Percentiles rank a stretch among this genome's conserved stretches.
phyloP scores from a whole-genome alignment of 345 rosid genomes.

The Arabis hirsuta region DNA sequence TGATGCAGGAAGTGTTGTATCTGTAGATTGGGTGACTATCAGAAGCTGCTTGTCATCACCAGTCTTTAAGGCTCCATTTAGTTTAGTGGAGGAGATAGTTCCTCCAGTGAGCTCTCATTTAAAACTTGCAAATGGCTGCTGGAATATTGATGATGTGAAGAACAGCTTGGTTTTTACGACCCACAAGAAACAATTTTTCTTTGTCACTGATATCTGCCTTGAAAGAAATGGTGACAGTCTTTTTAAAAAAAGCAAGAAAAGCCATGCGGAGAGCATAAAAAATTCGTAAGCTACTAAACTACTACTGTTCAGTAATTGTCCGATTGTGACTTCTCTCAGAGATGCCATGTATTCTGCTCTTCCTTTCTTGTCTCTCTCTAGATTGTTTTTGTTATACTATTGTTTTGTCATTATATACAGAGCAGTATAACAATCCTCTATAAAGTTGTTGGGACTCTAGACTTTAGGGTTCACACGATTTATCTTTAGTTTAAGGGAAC shows the following conservation, averaged over 20 bases:
- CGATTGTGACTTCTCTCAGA: constrained; percentile 20
- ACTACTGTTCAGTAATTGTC: constrained; percentile 18
- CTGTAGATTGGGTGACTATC: constrained; percentile 68
- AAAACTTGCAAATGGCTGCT: constrained; percentile 70
- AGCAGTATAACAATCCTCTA: constrained; percentile 14
- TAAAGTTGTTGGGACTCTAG: constrained; percentile 8
- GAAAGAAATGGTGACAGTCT: constrained; percentile 59
- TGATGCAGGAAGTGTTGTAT: constrained; percentile 42
- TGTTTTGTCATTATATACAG: constrained; percentile 10
- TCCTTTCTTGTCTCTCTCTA: constrained; percentile 18
- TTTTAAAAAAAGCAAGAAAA: constrained; percentile 43
- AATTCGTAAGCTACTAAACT: constrained; percentile 55
- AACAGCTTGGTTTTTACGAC: constrained; percentile 75
- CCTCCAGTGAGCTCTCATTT: constrained; percentile 43
- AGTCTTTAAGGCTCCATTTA: constrained; percentile 55
- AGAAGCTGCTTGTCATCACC: constrained; percentile 83
- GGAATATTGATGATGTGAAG: constrained; percentile 56
- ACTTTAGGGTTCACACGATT: constrained; percentile 12
- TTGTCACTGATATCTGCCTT: constrained; percentile 52
- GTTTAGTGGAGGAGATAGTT: constrained; percentile 37
- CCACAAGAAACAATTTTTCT: constrained; percentile 64
- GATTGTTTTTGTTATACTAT: background rate
- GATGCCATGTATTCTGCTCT: constrained; percentile 25
- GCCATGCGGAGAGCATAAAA: constrained; percentile 55
- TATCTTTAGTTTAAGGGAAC: constrained; percentile 30